Base-by-base conservation (phyloP, 257 asterid genomes). In the Rubia yunnanensis region DNA sequence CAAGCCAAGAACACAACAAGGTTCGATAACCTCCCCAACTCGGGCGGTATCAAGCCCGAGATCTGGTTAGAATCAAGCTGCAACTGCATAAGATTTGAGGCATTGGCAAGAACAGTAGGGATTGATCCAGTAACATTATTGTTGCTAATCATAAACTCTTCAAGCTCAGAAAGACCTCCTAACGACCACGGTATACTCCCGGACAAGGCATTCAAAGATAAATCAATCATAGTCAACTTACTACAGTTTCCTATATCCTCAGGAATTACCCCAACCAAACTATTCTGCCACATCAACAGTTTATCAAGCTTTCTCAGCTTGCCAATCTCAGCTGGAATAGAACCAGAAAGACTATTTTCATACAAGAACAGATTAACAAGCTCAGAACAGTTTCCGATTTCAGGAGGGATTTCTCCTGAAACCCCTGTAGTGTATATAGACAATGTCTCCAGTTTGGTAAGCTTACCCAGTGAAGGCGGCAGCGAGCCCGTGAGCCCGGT, bases 11-110 rank as follows among this genome's bases (percentile, higher is more conserved):
- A 80, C 74, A 80, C 82, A 9, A 71, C 20, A 61, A 80, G 80
- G 66, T 65, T 80, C 1, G 78, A 34, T 66, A 80, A 72, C 67
- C 62, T 63, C 26, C 85, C 85, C 1, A 80, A 60, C 82, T 80
- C 82, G 20, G 74, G 65, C 13, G 85, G 85, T 41, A 80, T 80
- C 75, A 74, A 49, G 11, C 85, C 85, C 2, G 85, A 80, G 17
- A 80, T 72, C 76, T 74, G 85, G 67, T 80, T 80, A 13, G 78
- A 68, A 52, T 80, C 82, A 30, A 80, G 68, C 76, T 77, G 82
- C 68, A 80, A 72, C 48, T 80, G 80, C 11, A 71, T 46, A 46
- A 80, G 72, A 66, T 76, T 74, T 31, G 76, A 65, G 4, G 76
- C 73, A 56, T 77, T 76, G 20, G 82, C 69, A 54, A 80, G 72